A percentile compares a stretch with the other conserved stretches of the same genome.
Evolutionary conservation across 140 eudicot genomes (phyloP).

Genomic region (Flaveria floridana): DNA sequence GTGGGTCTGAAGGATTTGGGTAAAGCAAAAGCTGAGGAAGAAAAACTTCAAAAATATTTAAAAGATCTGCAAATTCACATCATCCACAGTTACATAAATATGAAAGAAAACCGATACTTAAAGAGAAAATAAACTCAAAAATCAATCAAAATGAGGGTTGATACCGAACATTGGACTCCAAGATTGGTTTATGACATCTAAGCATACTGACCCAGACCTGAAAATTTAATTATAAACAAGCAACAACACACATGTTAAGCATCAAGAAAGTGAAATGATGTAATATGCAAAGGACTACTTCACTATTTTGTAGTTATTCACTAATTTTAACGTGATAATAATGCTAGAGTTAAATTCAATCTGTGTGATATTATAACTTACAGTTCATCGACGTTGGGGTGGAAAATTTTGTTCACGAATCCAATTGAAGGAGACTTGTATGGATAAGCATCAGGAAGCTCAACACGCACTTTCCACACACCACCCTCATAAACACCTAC

Average conservation of each 20-base stretch:
- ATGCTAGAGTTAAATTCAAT: neutral
- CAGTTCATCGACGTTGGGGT: slow-evolving; percentile 74
- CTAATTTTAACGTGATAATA: neutral
- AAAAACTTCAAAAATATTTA: slow-evolving; percentile 64
- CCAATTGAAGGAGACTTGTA: slow-evolving; percentile 71
- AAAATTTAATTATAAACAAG: neutral
- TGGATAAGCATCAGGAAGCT: slow-evolving; percentile 76
- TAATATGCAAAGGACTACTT: neutral
- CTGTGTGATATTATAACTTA: slow-evolving; percentile 32
- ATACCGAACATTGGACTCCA: slow-evolving; percentile 93
- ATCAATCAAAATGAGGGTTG: slow-evolving; percentile 1
- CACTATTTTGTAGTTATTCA: slow-evolving; percentile 5
- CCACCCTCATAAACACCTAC: slow-evolving; percentile 76
- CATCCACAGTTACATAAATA: neutral
- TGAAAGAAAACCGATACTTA: neutral
- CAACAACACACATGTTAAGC: neutral
- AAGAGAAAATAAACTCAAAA: neutral
- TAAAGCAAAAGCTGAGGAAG: slow-evolving; percentile 72
- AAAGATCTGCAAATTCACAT: slow-evolving; percentile 47
- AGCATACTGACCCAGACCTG: slow-evolving; percentile 73
- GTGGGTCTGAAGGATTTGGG: slow-evolving; percentile 66
- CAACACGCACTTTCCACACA: slow-evolving; percentile 72
- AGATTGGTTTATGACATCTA: slow-evolving; percentile 72
- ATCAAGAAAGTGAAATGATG: slow-evolving; percentile 6
- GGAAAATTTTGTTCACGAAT: slow-evolving; percentile 67